Percentiles rank a stretch among this genome's conserved stretches.
phyloP scores from a whole-genome alignment of 495 filamentous ascomycete species.

The Penicillium pulvis region DNA sequence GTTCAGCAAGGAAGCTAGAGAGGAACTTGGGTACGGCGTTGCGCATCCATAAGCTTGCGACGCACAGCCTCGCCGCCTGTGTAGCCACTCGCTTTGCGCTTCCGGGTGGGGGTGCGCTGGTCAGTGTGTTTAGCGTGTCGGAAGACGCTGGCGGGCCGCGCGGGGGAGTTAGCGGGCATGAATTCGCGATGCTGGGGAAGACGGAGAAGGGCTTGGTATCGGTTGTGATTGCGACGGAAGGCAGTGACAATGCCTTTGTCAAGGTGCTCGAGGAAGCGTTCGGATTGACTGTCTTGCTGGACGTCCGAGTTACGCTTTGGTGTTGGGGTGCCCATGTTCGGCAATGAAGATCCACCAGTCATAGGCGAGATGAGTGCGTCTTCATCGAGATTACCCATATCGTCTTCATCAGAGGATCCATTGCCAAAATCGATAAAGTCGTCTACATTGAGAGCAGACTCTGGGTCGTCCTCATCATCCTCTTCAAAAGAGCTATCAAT shows the following conservation, averaged over 20 bases:
- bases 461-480: conserved; percentile 66
- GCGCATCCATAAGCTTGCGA: conserved; percentile 51
- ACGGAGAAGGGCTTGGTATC: conserved; percentile 67
- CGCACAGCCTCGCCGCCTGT: conserved; percentile 48
- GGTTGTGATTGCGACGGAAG: conserved; percentile 77
- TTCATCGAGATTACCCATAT: conserved; percentile 43
- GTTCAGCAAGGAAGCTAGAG: conserved; percentile 26
- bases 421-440: conserved; percentile 73
- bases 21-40: conserved; percentile 43
- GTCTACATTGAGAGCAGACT: conserved; percentile 63
- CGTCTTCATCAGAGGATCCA: conserved; percentile 57
- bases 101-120: conserved; percentile 45
- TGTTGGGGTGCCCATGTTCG: conserved; percentile 44
- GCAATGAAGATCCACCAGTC: conserved; percentile 34
- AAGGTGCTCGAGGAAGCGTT: conserved; percentile 66
- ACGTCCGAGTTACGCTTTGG: conserved; percentile 53
- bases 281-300: conserved; percentile 53
- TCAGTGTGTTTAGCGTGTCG: conserved; percentile 46
- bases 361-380: conserved; percentile 40
- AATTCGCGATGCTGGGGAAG: conserved; percentile 57
- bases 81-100: conserved; percentile 43
- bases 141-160: conserved; percentile 50
- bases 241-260: conserved; percentile 71
- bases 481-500: conserved; percentile 56
- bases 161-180: conserved; percentile 51